These are phyloP conservation scores for Blastomyces emzantsi DNA, from an alignment of 2,329 filamentous ascomycete genomes.

Conservation along the genomic window DNA sequence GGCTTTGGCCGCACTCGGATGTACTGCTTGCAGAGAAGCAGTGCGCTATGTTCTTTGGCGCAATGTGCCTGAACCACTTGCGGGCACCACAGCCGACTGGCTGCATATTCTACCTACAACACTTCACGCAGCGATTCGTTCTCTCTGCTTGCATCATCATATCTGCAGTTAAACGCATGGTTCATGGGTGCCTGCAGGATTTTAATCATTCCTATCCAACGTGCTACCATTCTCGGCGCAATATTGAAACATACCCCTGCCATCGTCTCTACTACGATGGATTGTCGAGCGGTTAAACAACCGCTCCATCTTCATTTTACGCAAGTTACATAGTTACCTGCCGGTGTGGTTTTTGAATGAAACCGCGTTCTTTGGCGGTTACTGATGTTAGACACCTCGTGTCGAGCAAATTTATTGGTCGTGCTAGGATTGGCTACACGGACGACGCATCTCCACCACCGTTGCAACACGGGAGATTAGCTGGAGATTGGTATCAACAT, in stretches of 20 bases:
- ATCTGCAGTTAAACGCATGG: background rate
- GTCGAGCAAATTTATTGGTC: background rate
- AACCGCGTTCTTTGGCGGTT: background rate
- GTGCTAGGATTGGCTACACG: background rate
- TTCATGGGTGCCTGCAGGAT: background rate
- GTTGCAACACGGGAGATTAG: background rate
- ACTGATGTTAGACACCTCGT: background rate
- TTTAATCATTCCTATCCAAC: background rate
- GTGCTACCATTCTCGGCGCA: background rate
- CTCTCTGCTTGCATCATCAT: background rate
- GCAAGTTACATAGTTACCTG: no score
- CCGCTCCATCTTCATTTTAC: background rate
- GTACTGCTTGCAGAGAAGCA: background rate
- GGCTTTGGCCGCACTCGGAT: background rate
- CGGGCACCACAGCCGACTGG: background rate
- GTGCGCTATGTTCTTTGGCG: background rate
- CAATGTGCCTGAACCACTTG: conserved; percentile 4
- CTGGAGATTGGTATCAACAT: background rate
- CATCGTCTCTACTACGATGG: background rate
- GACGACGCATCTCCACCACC: background rate
- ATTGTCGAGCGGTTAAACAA: background rate
- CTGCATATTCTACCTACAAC: background rate
- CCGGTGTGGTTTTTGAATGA: background rate
- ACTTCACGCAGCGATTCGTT: background rate
- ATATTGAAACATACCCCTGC: background rate